Percentiles rank a stretch among this genome's conserved stretches.
phyloP scores from a whole-genome alignment of 768 basidiomycete genomes.

The Hysterangium stoloniferum region DNA sequence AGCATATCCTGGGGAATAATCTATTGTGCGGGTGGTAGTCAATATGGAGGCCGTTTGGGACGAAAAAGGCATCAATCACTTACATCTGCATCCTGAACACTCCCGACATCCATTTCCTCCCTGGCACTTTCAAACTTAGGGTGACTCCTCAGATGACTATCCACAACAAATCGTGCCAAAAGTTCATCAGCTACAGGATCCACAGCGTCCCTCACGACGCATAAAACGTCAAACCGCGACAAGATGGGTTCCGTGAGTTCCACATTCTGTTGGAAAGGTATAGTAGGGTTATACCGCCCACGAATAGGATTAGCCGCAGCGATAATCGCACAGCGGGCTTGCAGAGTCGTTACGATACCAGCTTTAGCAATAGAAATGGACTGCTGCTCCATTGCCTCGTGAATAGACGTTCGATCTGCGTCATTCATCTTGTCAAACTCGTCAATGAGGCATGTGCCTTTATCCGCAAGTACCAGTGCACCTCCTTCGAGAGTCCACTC shows the following conservation, averaged over 20 bases:
- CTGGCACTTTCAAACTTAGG: slow-evolving; percentile 80
- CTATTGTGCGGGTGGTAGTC: slow-evolving; percentile 31
- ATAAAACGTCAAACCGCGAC: slow-evolving; percentile 95
- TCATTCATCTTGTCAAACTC: slow-evolving; percentile 99
- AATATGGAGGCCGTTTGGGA: neutral
- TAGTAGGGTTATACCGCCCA: slow-evolving; percentile 96
- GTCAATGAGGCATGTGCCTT: slow-evolving; percentile 95
- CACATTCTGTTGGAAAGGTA: slow-evolving; percentile 97
- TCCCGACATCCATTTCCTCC: slow-evolving; percentile 93
- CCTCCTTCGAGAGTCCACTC: slow-evolving; percentile 99
- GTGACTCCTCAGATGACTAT: slow-evolving; percentile 90
- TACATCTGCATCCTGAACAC: slow-evolving; percentile 84
- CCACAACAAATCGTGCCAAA: slow-evolving; percentile 95
- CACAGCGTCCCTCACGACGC: slow-evolving; percentile 95
- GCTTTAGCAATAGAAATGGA: slow-evolving; percentile 99
- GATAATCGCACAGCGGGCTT: slow-evolving; percentile 95
- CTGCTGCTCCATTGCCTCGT: slow-evolving; percentile 99
- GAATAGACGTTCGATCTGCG: slow-evolving; percentile 93
- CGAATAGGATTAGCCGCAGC: slow-evolving; percentile 97
- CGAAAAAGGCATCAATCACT: slow-evolving; percentile 22
- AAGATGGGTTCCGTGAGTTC: slow-evolving; percentile 97
- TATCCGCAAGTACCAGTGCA: slow-evolving; percentile 96
- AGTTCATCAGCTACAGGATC: slow-evolving; percentile 97
- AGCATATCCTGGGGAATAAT: slow-evolving; percentile 95
- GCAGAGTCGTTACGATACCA: slow-evolving; percentile 95